Conservation (phyloP, 441 rosid genomes). For the Metrosideros polymorpha region DNA sequence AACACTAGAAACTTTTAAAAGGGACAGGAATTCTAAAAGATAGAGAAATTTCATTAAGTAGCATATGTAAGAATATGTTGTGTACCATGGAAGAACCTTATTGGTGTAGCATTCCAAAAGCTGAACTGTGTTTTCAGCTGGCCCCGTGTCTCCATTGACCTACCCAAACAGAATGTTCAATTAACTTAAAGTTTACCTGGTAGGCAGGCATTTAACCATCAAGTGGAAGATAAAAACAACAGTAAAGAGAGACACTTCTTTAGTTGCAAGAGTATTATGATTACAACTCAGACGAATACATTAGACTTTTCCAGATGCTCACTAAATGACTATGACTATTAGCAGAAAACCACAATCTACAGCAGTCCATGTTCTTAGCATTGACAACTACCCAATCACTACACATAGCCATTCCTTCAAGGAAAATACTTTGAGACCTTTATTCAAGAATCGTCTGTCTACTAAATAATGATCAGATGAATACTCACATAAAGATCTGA, state of each 20-base stretch:
- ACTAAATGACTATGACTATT: neutral
- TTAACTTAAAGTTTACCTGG: neutral
- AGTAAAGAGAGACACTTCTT: neutral
- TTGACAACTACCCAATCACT: neutral
- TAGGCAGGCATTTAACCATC: neutral
- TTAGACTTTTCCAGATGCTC: neutral
- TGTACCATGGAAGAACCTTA: slow-evolving; percentile 76
- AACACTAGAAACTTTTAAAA: neutral
- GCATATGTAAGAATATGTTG: neutral
- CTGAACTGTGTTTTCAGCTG: slow-evolving; percentile 33
- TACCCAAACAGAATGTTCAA: slow-evolving; percentile 17
- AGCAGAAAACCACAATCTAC: neutral
- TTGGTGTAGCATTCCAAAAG: slow-evolving; percentile 70
- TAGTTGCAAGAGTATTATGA: neutral
- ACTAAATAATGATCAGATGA: neutral
- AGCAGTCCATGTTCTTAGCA: neutral
- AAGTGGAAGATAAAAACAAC: neutral
- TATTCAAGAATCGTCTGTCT: neutral
- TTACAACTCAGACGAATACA: neutral
- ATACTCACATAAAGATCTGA: slow-evolving; percentile 59
- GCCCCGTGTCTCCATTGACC: slow-evolving; percentile 50
- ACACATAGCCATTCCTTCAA: neutral
- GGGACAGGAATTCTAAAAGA: neutral
- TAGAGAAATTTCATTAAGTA: neutral
- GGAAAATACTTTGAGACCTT: neutral